Percentiles rank a stretch among this genome's conserved stretches.
These are phyloP conservation scores for Chalciporus sp. DNA, from an alignment of 1,284 basidiomycete species.

Conservation along the genomic window DNA sequence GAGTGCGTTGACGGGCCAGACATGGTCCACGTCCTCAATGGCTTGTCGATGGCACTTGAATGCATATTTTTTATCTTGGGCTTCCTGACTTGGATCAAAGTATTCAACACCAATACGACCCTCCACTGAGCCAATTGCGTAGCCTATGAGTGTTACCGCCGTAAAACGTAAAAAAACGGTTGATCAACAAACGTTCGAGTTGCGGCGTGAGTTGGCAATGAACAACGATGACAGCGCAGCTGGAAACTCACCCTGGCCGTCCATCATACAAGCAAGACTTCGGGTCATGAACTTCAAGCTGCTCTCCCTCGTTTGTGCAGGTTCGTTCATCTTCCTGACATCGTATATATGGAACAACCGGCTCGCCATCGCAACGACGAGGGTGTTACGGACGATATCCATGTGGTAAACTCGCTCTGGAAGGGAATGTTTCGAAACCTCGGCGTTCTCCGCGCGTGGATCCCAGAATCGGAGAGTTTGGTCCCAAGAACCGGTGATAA, in stretches of 20 bases:
- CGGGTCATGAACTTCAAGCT: slow-evolving; percentile 96
- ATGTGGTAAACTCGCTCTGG: slow-evolving; percentile 87
- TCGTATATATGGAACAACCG: slow-evolving; percentile 89
- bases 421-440: slow-evolving; percentile 65
- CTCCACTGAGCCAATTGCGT: slow-evolving; percentile 92
- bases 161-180: not conserved
- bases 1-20: slow-evolving; percentile 96
- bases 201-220: not conserved
- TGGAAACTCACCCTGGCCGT: slow-evolving; percentile 75
- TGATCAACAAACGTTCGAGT: not conserved
- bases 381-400: slow-evolving; percentile 69
- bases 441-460: slow-evolving; percentile 59
- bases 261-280: slow-evolving; percentile 87
- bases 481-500: slow-evolving; percentile 93
- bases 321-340: slow-evolving; percentile 70
- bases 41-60: slow-evolving; percentile 97
- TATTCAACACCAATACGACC: slow-evolving; percentile 98
- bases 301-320: slow-evolving; percentile 84
- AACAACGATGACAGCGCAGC: not conserved
- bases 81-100: slow-evolving; percentile 79
- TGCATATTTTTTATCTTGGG: slow-evolving; percentile 93
- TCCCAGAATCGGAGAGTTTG: slow-evolving; percentile 88
- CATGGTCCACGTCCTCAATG: slow-evolving; percentile 91
- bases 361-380: slow-evolving; percentile 91
- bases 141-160: slow-evolving; percentile 55